A percentile compares a stretch with the other conserved stretches of the same genome.
Evolutionary conservation across 2,329 filamentous ascomycete genomes (phyloP).

Genomic region (Cordyceps fumosorosea): DNA sequence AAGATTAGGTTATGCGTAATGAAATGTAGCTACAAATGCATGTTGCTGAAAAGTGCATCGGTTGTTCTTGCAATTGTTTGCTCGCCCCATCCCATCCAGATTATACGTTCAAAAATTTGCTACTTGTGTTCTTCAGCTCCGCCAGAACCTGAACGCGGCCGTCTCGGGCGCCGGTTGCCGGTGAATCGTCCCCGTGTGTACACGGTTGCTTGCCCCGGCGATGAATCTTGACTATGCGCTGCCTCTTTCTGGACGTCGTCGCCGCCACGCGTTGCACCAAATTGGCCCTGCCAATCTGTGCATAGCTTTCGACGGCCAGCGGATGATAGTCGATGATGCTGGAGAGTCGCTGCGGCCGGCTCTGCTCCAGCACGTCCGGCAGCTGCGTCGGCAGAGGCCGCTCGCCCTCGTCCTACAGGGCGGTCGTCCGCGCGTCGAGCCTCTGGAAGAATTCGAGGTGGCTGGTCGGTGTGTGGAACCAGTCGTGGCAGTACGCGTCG

Average conservation of each 20-base stretch:
- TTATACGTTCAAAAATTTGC: slow-evolving; percentile 21
- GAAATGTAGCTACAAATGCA: background rate
- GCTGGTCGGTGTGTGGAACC: slow-evolving; percentile 27
- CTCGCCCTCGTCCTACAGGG: slow-evolving; percentile 22
- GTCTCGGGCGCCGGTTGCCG: background rate
- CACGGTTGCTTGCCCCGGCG: background rate
- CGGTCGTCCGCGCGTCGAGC: slow-evolving; percentile 24
- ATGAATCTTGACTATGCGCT: background rate
- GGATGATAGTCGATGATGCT: background rate
- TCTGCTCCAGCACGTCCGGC: slow-evolving; percentile 19
- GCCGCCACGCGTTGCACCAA: background rate
- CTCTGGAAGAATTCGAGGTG: slow-evolving; percentile 26
- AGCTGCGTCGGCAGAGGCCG: slow-evolving; percentile 29
- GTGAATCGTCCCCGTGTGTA: background rate
- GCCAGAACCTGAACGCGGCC: slow-evolving; percentile 22
- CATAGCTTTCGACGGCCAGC: background rate
- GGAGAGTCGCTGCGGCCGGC: background rate
- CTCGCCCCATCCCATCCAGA: background rate
- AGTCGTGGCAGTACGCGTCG: slow-evolving; percentile 26
- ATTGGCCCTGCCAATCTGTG: background rate
- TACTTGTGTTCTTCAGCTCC: slow-evolving; percentile 23
- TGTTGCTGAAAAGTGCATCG: background rate
- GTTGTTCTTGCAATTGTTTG: background rate
- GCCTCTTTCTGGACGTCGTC: background rate
- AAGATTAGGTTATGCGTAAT: slow-evolving; percentile 3